phyloP scores from a whole-genome alignment of 805 yeast species.

The Candida loeiensis region DNA sequence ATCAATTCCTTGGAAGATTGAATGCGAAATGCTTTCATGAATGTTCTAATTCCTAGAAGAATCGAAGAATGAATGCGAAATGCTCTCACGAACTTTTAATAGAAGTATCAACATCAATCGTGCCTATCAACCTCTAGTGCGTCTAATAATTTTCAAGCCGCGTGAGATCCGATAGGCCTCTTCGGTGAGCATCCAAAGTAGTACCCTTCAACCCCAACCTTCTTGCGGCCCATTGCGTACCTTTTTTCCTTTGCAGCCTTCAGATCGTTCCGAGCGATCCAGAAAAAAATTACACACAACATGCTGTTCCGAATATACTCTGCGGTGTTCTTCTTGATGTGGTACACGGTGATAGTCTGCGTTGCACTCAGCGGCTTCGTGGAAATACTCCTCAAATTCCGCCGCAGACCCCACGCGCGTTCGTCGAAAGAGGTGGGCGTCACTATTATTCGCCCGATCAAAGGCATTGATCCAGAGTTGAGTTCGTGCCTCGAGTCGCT shows the following conservation, averaged over 20 bases:
- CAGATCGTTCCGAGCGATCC: not conserved
- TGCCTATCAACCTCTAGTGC: no score
- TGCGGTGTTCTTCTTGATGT: conserved; percentile 22
- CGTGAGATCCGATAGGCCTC: no score
- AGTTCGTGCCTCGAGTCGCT: conserved; percentile 64
- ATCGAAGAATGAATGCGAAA: no score
- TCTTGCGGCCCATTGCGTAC: no score
- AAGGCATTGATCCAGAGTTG: conserved; percentile 79
- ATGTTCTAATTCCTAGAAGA: no score
- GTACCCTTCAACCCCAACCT: no score
- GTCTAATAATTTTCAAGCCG: no score
- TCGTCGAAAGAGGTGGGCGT: conserved; percentile 41
- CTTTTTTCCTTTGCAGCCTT: not conserved
- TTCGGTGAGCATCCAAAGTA: no score
- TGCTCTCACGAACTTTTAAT: no score
- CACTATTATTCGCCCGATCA: conserved; percentile 75
- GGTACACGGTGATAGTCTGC: conserved; percentile 38
- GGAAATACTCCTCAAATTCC: conserved; percentile 34
- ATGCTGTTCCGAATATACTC: conserved; percentile 10
- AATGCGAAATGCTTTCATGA: no score
- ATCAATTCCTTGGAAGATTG: no score
- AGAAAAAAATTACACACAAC: not conserved
- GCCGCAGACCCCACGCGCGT: conserved; percentile 14
- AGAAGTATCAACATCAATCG: no score
- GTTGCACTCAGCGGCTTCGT: conserved; percentile 40